phyloP scores from a whole-genome alignment of 2,329 filamentous ascomycete genomes.

The Talaromyces sp. region DNA sequence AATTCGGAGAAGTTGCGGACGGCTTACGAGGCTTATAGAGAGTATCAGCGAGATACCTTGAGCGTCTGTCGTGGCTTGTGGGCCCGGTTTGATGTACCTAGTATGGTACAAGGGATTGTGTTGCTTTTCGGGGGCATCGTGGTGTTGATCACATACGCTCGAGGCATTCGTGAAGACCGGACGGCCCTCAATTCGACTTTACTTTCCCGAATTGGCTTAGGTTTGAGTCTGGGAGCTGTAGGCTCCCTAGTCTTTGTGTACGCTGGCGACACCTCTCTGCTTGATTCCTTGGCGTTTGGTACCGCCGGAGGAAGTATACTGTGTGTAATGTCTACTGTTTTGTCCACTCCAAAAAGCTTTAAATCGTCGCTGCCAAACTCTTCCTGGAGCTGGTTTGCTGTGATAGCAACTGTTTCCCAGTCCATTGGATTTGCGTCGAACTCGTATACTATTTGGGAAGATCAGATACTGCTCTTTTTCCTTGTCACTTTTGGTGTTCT shows the following conservation, averaged over 20 bases:
- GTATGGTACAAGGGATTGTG: slow-evolving; percentile 74
- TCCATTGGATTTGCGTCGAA: slow-evolving; percentile 95
- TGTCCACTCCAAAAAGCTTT: slow-evolving; percentile 35
- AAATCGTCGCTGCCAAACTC: slow-evolving; percentile 60
- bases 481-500: slow-evolving; percentile 78
- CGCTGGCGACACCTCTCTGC: slow-evolving; percentile 21
- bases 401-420: slow-evolving; percentile 76
- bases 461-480: slow-evolving; percentile 89
- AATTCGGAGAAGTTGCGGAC: slow-evolving; percentile 33
- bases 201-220: slow-evolving; percentile 47
- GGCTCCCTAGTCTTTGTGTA: slow-evolving; percentile 21
- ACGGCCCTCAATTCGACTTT: slow-evolving; percentile 43
- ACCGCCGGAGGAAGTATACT: slow-evolving; percentile 42
- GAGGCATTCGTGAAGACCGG: slow-evolving; percentile 49
- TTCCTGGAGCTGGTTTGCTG: slow-evolving; percentile 82
- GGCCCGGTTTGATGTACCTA: slow-evolving; percentile 83
- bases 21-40: slow-evolving; percentile 55
- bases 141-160: slow-evolving; percentile 67
- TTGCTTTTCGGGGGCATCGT: slow-evolving; percentile 65
- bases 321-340: slow-evolving; percentile 35
- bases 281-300: slow-evolving; percentile 33
- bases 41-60: slow-evolving; percentile 75
- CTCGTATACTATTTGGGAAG: slow-evolving; percentile 98
- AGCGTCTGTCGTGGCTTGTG: slow-evolving; percentile 76
- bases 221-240: slow-evolving; percentile 40